Conservation (phyloP, 805 yeast species). For the Candida easanensis region DNA sequence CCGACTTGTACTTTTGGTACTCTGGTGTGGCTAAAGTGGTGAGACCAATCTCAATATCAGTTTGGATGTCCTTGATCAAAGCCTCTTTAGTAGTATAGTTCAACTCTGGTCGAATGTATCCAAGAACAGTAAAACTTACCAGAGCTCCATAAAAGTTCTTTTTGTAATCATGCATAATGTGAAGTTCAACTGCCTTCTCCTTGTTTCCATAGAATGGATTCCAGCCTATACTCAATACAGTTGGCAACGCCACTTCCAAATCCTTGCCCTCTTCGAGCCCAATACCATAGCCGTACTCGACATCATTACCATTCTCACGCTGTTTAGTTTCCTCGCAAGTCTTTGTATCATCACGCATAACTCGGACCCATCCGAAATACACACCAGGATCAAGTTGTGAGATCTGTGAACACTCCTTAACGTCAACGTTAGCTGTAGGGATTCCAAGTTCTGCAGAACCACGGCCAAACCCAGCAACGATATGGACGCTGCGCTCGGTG, state of each 20-base stretch:
- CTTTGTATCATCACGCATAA: conserved; percentile 2
- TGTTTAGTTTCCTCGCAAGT: conserved; percentile 14
- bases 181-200: conserved; percentile 82
- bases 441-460: conserved; percentile 93
- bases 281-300: conserved; percentile 62
- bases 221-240: conserved; percentile 96
- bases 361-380: conserved; percentile 69
- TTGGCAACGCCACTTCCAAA: conserved; percentile 57
- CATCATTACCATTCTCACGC: conserved; percentile 39
- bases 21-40: conserved; percentile 42
- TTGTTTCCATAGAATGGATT: conserved; percentile 86
- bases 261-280: conserved; percentile 37
- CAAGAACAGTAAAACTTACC: conserved; percentile 68
- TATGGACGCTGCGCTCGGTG: conserved; percentile 40
- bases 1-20: conserved; percentile 34
- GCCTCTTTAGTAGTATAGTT: conserved; percentile 82
- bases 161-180: conserved; percentile 71
- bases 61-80: conserved; percentile 75
- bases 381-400: conserved; percentile 67
- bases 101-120: conserved; percentile 88
- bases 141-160: conserved; percentile 79
- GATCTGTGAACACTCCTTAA: conserved; percentile 40
- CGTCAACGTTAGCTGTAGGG: conserved; percentile 90
- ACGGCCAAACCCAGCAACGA: conserved; percentile 88
- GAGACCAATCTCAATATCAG: conserved; percentile 70